A percentile compares a stretch with the other conserved stretches of the same genome.
phyloP scores from a whole-genome alignment of 192 early-diverging fungal species.

The Coemansia sp. region DNA sequence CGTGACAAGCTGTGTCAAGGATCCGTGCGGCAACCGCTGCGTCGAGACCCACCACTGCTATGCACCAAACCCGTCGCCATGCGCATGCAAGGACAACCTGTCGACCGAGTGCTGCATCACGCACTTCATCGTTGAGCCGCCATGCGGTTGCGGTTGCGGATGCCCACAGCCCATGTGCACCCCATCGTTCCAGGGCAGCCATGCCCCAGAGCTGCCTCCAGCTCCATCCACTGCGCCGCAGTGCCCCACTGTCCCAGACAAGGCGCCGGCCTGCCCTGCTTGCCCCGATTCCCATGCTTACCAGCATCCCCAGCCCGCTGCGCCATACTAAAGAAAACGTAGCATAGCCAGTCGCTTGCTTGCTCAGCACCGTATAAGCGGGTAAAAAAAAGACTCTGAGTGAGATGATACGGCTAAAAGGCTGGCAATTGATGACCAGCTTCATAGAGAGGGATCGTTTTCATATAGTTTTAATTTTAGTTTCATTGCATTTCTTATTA shows the following conservation, averaged over 20 bases:
- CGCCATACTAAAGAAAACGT: not conserved
- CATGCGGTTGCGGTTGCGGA: conserved; percentile 37
- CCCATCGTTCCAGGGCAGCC: conserved; percentile 42
- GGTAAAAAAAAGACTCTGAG: too few relatives aligned
- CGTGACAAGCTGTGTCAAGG: conserved; percentile 54
- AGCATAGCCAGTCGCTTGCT: too few relatives aligned
- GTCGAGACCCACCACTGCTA: conserved; percentile 53
- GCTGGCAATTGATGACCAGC: too few relatives aligned
- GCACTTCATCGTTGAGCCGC: conserved; percentile 51
- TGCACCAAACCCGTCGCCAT: conserved; percentile 37
- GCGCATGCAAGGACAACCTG: conserved; percentile 44
- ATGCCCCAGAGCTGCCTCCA: conserved; percentile 17
- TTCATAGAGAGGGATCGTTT: too few relatives aligned
- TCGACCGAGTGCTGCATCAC: conserved; percentile 55
- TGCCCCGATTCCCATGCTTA: conserved; percentile 19
- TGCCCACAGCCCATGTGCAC: conserved; percentile 50
- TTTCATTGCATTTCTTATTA: too few relatives aligned
- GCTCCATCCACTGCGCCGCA: conserved; percentile 30
- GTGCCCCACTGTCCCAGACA: conserved; percentile 28
- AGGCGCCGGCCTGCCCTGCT: conserved; percentile 32
- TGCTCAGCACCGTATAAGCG: too few relatives aligned
- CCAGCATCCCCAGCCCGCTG: not conserved
- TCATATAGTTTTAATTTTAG: too few relatives aligned
- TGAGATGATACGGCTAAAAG: too few relatives aligned
- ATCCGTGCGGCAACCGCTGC: conserved; percentile 50